Percentiles rank a stretch among this genome's conserved stretches.
Conservation (phyloP, 2,329 filamentous ascomycete genomes). For the Coleophoma crateriformis region DNA sequence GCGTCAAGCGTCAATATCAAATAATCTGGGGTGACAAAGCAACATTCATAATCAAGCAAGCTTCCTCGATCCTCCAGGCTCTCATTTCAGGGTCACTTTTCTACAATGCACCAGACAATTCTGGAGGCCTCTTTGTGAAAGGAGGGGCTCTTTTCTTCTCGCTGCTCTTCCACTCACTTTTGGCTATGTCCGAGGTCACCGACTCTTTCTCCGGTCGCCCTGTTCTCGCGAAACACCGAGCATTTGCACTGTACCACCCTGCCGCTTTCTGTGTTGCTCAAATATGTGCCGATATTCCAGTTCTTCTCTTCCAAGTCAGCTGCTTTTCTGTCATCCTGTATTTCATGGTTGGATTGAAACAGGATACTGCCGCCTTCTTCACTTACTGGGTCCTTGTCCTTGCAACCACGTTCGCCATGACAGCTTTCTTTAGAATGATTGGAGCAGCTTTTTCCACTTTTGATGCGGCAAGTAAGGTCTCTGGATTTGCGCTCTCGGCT, state of each 20-base stretch:
- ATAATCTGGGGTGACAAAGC: conserved; percentile 61
- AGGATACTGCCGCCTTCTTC: conserved; percentile 50
- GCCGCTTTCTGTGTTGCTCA: conserved; percentile 53
- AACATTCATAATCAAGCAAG: conserved; percentile 58
- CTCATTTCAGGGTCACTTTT: conserved; percentile 63
- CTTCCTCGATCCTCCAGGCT: conserved; percentile 50
- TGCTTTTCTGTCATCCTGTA: conserved; percentile 54
- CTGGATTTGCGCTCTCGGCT: conserved; percentile 42
- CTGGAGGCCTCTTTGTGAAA: conserved; percentile 57
- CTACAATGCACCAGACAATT: conserved; percentile 54
- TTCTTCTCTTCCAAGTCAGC: conserved; percentile 52
- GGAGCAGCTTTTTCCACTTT: conserved; percentile 52
- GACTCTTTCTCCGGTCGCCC: conserved; percentile 56
- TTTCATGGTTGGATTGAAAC: conserved; percentile 56
- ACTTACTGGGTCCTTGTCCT: conserved; percentile 54
- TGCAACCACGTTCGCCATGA: conserved; percentile 49
- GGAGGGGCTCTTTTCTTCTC: conserved; percentile 60
- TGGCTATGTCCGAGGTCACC: conserved; percentile 62
- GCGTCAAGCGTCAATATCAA: conserved; percentile 56
- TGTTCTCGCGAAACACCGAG: conserved; percentile 52
- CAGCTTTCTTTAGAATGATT: conserved; percentile 49
- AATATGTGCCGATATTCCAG: conserved; percentile 47
- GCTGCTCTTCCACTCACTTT: conserved; percentile 54
- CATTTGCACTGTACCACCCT: conserved; percentile 52
- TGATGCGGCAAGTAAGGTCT: conserved; percentile 53